phyloP scores from a whole-genome alignment of 1,284 basidiomycete species.

The Ceratobasidium sp. region DNA sequence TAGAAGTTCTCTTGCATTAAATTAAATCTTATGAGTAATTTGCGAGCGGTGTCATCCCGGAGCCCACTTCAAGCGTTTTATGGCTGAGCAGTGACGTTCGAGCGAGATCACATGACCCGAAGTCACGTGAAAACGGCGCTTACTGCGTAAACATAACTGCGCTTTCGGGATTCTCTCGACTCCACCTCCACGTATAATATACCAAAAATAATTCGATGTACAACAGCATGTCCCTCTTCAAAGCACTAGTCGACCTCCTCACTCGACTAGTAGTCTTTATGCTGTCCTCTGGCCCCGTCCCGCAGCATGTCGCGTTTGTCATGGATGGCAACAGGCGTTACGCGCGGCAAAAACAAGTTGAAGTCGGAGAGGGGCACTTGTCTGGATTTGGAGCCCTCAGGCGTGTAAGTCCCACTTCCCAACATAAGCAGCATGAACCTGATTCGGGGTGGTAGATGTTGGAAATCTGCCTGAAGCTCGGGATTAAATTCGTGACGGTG shows the following conservation, averaged over 20 bases:
- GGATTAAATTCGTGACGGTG: conserved; percentile 85
- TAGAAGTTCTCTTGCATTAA: too few relatives aligned
- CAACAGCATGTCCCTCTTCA: neutral
- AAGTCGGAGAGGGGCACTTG: conserved; percentile 80
- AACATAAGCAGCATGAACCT: conserved; percentile 2
- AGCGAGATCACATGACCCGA: too few relatives aligned
- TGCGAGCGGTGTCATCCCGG: too few relatives aligned
- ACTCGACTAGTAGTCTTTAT: conserved; percentile 65
- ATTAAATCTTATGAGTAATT: too few relatives aligned
- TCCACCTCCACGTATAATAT: too few relatives aligned
- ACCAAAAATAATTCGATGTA: neutral
- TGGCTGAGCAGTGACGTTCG: too few relatives aligned
- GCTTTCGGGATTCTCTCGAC: neutral
- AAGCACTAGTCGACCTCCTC: conserved; percentile 17
- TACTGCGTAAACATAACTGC: too few relatives aligned
- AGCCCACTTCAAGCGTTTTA: too few relatives aligned
- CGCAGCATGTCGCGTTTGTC: conserved; percentile 92
- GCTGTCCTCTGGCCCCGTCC: conserved; percentile 85
- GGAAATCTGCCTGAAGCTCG: conserved; percentile 81
- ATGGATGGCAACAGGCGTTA: conserved; percentile 99
- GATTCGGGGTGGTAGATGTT: conserved; percentile 66
- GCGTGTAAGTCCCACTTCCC: conserved; percentile 64
- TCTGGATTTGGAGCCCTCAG: conserved; percentile 87
- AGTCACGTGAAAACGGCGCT: too few relatives aligned
- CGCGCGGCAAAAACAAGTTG: conserved; percentile 75